Conservation (phyloP, 2,329 filamentous ascomycete genomes). For the Epichloe glyceriae region DNA sequence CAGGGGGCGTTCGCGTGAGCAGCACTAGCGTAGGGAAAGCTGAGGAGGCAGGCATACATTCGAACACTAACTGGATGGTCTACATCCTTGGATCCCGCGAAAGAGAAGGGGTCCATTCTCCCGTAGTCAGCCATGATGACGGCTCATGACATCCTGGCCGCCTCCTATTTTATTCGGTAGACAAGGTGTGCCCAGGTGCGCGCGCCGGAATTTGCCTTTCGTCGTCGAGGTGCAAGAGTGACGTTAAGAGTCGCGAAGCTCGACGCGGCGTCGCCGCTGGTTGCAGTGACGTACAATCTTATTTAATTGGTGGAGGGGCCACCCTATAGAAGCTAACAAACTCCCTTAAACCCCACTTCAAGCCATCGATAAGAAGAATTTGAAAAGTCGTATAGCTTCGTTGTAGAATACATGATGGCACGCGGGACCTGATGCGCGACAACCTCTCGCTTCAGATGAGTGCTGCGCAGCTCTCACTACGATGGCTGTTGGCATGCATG, state of each 20-base stretch:
- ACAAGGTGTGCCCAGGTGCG: background rate
- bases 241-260: background rate
- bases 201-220: background rate
- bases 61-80: constrained; percentile 57
- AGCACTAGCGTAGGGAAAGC: background rate
- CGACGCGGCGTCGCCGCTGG: background rate
- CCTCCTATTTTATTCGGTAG: background rate
- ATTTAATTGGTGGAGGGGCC: background rate
- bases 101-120: constrained; percentile 88
- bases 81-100: constrained; percentile 78
- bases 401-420: no score
- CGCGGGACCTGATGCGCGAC: no score
- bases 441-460: no score
- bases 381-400: no score
- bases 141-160: constrained; percentile 17
- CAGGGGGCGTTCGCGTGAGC: background rate
- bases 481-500: no score
- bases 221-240: background rate
- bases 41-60: constrained; percentile 33
- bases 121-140: constrained; percentile 24
- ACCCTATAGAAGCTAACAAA: no score
- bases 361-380: no score
- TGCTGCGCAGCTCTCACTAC: no score
- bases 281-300: background rate
- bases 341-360: no score